A percentile compares a stretch with the other conserved stretches of the same genome.
Conservation (phyloP, 2,329 filamentous ascomycete genomes). For the Epichloe gansuensis region DNA sequence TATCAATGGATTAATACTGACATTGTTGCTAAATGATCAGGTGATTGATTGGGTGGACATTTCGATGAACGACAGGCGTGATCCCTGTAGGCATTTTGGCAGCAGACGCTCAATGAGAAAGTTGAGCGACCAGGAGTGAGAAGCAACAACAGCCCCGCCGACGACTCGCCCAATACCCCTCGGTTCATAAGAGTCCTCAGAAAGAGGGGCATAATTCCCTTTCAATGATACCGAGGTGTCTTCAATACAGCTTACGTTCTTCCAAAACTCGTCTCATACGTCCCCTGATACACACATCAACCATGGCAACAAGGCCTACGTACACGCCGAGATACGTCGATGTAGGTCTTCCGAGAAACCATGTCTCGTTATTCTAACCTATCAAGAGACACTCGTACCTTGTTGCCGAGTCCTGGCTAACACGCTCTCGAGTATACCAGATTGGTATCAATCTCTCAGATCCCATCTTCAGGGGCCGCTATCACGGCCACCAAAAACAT, state of each 20-base stretch:
- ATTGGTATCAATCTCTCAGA: slow-evolving; percentile 96
- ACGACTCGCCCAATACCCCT: not conserved
- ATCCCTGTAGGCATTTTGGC: too few relatives aligned
- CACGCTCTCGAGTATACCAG: slow-evolving; percentile 23
- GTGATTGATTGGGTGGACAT: not conserved
- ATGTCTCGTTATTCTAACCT: not conserved
- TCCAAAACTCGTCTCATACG: not conserved
- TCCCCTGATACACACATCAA: slow-evolving; percentile 5
- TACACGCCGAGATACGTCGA: slow-evolving; percentile 46
- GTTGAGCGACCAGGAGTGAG: not conserved
- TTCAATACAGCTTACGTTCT: not conserved
- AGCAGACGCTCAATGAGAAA: too few relatives aligned
- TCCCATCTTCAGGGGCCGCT: slow-evolving; percentile 73
- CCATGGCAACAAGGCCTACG: slow-evolving; percentile 16
- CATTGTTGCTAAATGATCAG: not conserved
- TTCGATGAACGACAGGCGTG: too few relatives aligned
- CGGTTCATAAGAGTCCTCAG: not conserved
- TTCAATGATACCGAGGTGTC: slow-evolving; percentile 2
- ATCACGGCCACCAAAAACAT: slow-evolving; percentile 68
- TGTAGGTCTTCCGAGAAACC: slow-evolving; percentile 26
- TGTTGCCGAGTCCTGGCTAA: not conserved
- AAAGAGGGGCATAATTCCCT: not conserved
- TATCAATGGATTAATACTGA: slow-evolving; percentile 3
- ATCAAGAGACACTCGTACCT: not conserved
- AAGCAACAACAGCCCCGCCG: not conserved